Percentiles rank a stretch among this genome's conserved stretches.
phyloP scores from a whole-genome alignment of 495 filamentous ascomycete genomes.

The Penicillium desertorum region DNA sequence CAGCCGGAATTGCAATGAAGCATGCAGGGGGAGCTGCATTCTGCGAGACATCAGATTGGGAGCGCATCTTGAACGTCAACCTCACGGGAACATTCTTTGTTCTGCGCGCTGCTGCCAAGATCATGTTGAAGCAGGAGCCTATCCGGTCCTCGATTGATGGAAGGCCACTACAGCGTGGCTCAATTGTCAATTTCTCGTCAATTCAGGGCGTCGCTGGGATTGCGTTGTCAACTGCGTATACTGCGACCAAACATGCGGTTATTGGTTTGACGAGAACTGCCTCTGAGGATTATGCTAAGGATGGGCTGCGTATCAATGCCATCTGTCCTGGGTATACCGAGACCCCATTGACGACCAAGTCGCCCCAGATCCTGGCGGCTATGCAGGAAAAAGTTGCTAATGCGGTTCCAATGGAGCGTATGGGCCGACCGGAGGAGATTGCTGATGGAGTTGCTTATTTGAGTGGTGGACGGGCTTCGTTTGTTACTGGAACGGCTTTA shows the following conservation, averaged over 20 bases:
- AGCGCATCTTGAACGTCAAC: conserved; percentile 44
- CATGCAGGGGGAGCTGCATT: conserved; percentile 35
- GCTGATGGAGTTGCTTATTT: conserved; percentile 47
- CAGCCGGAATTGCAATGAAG: conserved; percentile 40
- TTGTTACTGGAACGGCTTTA: conserved; percentile 43
- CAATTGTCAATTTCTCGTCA: conserved; percentile 49
- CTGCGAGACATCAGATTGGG: conserved; percentile 33
- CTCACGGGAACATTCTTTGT: conserved; percentile 43
- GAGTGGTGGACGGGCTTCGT: conserved; percentile 38
- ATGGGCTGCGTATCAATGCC: conserved; percentile 46
- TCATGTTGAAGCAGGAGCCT: conserved; percentile 45
- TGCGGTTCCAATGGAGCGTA: conserved; percentile 42
- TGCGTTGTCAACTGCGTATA: conserved; percentile 34
- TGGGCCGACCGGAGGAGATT: conserved; percentile 42
- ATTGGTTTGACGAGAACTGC: conserved; percentile 38
- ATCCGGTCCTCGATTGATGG: conserved; percentile 32
- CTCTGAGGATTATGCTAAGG: conserved; percentile 45
- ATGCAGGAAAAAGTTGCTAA: conserved; percentile 29
- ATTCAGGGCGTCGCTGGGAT: conserved; percentile 35
- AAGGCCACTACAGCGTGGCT: conserved; percentile 27
- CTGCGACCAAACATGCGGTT: conserved; percentile 36
- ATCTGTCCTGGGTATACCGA: conserved; percentile 48
- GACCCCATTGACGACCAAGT: conserved; percentile 39
- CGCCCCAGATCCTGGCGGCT: conserved; percentile 26
- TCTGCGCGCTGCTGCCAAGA: conserved; percentile 39